These are phyloP conservation scores for Benincasa hispida DNA, from an alignment of 306 rosid species.

Conservation along the genomic window DNA sequence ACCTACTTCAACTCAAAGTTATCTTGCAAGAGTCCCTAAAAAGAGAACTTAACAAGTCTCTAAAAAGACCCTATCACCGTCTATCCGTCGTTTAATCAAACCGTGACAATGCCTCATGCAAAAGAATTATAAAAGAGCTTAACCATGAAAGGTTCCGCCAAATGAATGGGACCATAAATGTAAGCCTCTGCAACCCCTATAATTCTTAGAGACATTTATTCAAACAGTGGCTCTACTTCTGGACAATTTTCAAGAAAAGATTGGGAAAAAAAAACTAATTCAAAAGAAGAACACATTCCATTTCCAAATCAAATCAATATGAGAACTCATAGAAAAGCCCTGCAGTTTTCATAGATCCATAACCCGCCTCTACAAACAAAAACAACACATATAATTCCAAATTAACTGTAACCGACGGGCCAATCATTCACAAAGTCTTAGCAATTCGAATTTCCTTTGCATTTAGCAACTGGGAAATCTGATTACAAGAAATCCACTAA, in stretches of 20 bases:
- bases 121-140: background rate
- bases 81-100: background rate
- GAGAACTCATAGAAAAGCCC: background rate
- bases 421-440: background rate
- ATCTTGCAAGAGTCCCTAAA: background rate
- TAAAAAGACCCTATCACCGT: background rate
- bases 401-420: background rate
- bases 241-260: background rate
- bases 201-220: background rate
- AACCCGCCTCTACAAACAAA: background rate
- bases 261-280: too few relatives aligned
- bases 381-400: background rate
- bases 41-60: background rate
- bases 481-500: conserved; percentile 11
- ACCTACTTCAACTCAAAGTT: conserved; percentile 7
- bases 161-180: background rate
- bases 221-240: background rate
- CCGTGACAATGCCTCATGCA: background rate
- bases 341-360: background rate
- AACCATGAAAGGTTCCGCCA: background rate
- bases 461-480: background rate
- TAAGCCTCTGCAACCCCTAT: background rate
- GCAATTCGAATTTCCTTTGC: background rate
- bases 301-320: background rate
- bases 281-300: background rate